phyloP scores from a whole-genome alignment of 164 flowering plant species.

The Berberis thunbergii region DNA sequence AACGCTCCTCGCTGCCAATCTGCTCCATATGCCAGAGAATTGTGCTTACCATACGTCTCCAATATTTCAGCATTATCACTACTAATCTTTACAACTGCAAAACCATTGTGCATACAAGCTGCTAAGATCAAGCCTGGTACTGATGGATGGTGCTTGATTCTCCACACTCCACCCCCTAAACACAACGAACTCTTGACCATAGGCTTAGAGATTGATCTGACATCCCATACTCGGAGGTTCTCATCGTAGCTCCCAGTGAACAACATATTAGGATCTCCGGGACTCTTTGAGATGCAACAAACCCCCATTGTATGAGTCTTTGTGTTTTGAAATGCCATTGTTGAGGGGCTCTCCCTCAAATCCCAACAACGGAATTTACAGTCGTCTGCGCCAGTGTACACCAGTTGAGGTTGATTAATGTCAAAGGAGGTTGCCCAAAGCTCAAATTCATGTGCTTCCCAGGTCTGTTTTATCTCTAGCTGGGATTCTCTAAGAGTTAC shows the following conservation, averaged over 20 bases:
- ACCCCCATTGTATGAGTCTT: constrained; percentile 79
- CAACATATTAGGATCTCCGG: constrained; percentile 36
- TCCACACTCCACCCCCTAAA: constrained; percentile 97
- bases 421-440: constrained; percentile 80
- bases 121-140: constrained; percentile 53
- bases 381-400: constrained; percentile 91
- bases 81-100: constrained; percentile 43
- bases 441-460: constrained; percentile 95
- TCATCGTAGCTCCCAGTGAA: constrained; percentile 95
- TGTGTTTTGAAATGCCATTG: constrained; percentile 50
- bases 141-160: constrained; percentile 74
- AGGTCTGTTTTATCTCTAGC: constrained; percentile 32
- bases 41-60: constrained; percentile 62
- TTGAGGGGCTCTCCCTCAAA: constrained; percentile 47
- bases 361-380: constrained; percentile 89
- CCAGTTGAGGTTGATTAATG: constrained; percentile 58
- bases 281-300: constrained; percentile 69
- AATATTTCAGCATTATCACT: constrained; percentile 34
- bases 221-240: constrained; percentile 75
- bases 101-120: constrained; percentile 98
- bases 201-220: constrained; percentile 63
- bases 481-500: constrained; percentile 43
- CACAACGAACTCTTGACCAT: constrained; percentile 47
- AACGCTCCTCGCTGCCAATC: constrained; percentile 61
- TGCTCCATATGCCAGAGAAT: constrained; percentile 89